Percentiles rank a stretch among this genome's conserved stretches.
These are phyloP conservation scores for Crucihimalaya himalaica DNA, from an alignment of 345 rosid species.

Conservation along the genomic window DNA sequence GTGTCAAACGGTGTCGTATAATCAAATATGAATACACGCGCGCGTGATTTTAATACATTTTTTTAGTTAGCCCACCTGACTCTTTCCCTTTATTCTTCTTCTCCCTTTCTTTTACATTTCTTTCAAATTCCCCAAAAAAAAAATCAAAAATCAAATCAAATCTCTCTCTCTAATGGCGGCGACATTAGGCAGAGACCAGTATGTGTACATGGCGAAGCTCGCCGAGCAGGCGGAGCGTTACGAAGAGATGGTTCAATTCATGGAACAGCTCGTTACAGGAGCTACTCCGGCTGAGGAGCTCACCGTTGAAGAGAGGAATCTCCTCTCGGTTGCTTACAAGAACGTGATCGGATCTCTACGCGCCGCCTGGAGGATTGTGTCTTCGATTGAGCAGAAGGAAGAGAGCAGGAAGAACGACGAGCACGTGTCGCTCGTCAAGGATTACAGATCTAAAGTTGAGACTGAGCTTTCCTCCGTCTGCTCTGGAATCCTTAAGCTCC, in stretches of 20 bases:
- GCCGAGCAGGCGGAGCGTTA: conserved; percentile 99
- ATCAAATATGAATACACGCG: background rate
- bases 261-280: conserved; percentile 79
- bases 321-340: conserved; percentile 92
- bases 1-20: background rate
- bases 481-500: conserved; percentile 61
- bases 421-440: conserved; percentile 83
- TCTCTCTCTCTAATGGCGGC: conserved; percentile 39
- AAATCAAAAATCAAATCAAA: background rate
- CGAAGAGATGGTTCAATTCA: conserved; percentile 96
- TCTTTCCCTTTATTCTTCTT: conserved; percentile 33
- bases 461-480: conserved; percentile 76
- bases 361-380: conserved; percentile 95
- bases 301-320: conserved; percentile 92
- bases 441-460: conserved; percentile 93
- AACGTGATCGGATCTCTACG: conserved; percentile 99
- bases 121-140: background rate
- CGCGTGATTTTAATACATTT: conserved; percentile 13
- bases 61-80: conserved; percentile 24
- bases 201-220: conserved; percentile 87
- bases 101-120: background rate
- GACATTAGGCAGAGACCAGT: conserved; percentile 72
- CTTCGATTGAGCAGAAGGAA: conserved; percentile 95
- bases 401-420: conserved; percentile 94
- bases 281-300: conserved; percentile 82